phyloP scores from a whole-genome alignment of 108 stramenopile species.

The Poteriospumella lacustris region DNA sequence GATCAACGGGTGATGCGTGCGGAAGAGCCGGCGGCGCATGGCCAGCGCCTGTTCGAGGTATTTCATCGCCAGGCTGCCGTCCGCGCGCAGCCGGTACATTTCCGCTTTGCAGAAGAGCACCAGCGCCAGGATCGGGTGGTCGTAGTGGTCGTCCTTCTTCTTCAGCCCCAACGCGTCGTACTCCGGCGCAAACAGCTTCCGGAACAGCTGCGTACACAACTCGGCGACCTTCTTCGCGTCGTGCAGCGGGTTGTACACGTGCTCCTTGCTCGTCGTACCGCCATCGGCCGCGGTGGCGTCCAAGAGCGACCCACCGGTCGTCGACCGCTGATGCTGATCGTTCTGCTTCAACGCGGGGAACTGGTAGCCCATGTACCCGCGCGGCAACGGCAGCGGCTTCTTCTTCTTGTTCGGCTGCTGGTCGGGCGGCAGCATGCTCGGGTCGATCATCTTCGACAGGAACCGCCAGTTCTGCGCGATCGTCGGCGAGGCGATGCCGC shows the following conservation, averaged over 20 bases:
- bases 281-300: background rate
- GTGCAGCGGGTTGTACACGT: background rate
- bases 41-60: background rate
- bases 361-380: background rate
- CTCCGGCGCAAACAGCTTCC: background rate
- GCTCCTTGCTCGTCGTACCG: background rate
- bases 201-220: background rate
- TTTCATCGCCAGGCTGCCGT: background rate
- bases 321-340: background rate
- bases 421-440: no score
- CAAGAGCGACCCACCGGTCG: background rate
- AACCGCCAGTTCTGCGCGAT: background rate
- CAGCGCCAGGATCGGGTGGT: background rate
- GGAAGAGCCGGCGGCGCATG: background rate
- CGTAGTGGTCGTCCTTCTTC: background rate
- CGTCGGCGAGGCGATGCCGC: background rate
- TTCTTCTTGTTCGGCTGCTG: background rate
- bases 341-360: background rate
- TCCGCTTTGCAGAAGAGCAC: background rate
- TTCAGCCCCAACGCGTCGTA: no score
- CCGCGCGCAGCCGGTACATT: background rate
- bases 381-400: background rate
- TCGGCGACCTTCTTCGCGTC: background rate
- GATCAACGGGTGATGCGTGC: background rate
- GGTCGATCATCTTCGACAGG: background rate